These are phyloP conservation scores for Copromyces sp. DNA, from an alignment of 495 filamentous ascomycete genomes.

Conservation along the genomic window DNA sequence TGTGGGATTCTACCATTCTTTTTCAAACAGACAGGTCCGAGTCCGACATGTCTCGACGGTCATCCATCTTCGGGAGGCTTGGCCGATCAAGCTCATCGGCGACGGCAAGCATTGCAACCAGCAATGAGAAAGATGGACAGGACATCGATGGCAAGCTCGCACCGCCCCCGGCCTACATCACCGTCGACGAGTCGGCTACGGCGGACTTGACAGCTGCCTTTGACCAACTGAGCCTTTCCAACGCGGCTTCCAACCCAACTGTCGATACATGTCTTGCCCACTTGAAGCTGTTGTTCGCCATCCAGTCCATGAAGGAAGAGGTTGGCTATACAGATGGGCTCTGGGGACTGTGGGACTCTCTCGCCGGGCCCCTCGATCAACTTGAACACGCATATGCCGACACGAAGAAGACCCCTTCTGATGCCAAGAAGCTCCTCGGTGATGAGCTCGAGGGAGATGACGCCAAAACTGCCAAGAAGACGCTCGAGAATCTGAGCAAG, in stretches of 20 bases:
- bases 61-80: background rate
- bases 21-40: background rate
- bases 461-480: conserved; percentile 15
- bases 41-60: conserved; percentile 1
- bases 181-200: background rate
- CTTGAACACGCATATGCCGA: conserved; percentile 12
- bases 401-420: conserved; percentile 5
- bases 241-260: conserved; percentile 16
- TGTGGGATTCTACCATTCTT: background rate
- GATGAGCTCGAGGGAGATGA: conserved; percentile 12
- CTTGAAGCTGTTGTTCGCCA: conserved; percentile 62
- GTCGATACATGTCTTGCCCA: conserved; percentile 55
- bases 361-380: conserved; percentile 21
- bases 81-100: background rate
- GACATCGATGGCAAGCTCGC: background rate
- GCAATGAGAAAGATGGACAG: background rate
- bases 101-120: background rate
- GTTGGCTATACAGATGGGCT: conserved; percentile 53
- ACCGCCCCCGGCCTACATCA: conserved; percentile 3
- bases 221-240: conserved; percentile 25
- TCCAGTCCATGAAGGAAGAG: conserved; percentile 57
- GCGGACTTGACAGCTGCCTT: conserved; percentile 33
- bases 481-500: conserved; percentile 30
- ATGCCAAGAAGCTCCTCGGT: background rate
- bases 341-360: conserved; percentile 50